Evolutionary conservation across 192 early-diverging fungal species (phyloP).

Genomic region (Coemansia sp.): DNA sequence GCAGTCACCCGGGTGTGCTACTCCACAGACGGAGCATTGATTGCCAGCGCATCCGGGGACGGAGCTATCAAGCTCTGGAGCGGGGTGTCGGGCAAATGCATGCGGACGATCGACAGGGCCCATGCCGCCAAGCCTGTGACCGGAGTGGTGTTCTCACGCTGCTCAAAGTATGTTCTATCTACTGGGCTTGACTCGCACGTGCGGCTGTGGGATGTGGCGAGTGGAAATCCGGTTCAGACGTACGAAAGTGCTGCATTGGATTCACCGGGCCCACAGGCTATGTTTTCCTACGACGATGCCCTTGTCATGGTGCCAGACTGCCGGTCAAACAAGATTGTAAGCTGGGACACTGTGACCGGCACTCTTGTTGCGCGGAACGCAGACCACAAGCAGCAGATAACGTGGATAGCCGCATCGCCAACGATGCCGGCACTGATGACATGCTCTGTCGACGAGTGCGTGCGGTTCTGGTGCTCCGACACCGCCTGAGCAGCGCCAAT

Average conservation of each 20-base stretch:
- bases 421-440: constrained; percentile 35
- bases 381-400: constrained; percentile 29
- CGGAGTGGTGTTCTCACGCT: constrained; percentile 72
- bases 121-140: constrained; percentile 76
- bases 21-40: constrained; percentile 65
- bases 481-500: neutral
- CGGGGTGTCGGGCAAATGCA: constrained; percentile 70
- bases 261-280: constrained; percentile 35
- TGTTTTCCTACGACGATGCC: constrained; percentile 70
- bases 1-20: constrained; percentile 69
- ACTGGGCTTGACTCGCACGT: constrained; percentile 75
- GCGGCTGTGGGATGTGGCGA: constrained; percentile 81
- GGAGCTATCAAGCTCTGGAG: constrained; percentile 89
- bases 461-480: constrained; percentile 40
- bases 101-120: constrained; percentile 72
- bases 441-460: constrained; percentile 45
- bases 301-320: constrained; percentile 73
- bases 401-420: constrained; percentile 39
- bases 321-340: constrained; percentile 59
- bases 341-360: constrained; percentile 74
- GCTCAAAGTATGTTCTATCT: constrained; percentile 72
- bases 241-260: constrained; percentile 67
- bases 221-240: constrained; percentile 67
- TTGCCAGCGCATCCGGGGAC: constrained; percentile 80
- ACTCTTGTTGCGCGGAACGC: constrained; percentile 46